Percentiles rank a stretch among this genome's conserved stretches.
These are phyloP conservation scores for Laetiporus sulphureus DNA, from an alignment of 1,284 basidiomycete species.

Conservation along the genomic window DNA sequence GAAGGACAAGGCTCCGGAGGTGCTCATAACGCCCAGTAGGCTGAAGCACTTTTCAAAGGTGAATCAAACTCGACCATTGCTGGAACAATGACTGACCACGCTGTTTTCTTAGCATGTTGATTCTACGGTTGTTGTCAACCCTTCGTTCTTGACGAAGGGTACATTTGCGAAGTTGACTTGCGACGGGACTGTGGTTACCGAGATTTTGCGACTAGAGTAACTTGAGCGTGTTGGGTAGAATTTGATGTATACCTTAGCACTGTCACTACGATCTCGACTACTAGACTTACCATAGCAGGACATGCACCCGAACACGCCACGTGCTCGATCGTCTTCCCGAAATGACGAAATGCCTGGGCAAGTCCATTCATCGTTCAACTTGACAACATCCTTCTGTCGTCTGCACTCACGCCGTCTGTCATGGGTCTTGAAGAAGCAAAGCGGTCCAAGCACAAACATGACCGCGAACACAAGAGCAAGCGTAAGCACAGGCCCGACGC, in stretches of 20 bases:
- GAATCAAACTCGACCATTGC: constrained; percentile 13
- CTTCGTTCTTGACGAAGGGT: constrained; percentile 58
- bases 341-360: too few relatives aligned
- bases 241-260: too few relatives aligned
- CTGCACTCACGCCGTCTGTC: background rate
- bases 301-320: too few relatives aligned
- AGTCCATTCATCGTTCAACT: too few relatives aligned
- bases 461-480: constrained; percentile 37
- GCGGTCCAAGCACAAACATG: constrained; percentile 26
- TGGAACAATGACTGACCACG: background rate
- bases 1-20: constrained; percentile 59
- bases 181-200: constrained; percentile 24
- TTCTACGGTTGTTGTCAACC: constrained; percentile 63
- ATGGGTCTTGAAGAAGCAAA: constrained; percentile 21
- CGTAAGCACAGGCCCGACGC: constrained; percentile 46
- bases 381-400: background rate
- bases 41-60: constrained; percentile 86
- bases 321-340: too few relatives aligned
- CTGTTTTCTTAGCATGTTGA: constrained; percentile 50
- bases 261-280: too few relatives aligned
- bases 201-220: constrained; percentile 17
- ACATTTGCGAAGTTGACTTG: constrained; percentile 43
- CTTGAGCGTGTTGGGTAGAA: too few relatives aligned
- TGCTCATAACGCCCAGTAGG: constrained; percentile 80
- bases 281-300: too few relatives aligned